A percentile compares a stretch with the other conserved stretches of the same genome.
Conservation (phyloP, 768 basidiomycete genomes). For the Tricholoma flavovirens region DNA sequence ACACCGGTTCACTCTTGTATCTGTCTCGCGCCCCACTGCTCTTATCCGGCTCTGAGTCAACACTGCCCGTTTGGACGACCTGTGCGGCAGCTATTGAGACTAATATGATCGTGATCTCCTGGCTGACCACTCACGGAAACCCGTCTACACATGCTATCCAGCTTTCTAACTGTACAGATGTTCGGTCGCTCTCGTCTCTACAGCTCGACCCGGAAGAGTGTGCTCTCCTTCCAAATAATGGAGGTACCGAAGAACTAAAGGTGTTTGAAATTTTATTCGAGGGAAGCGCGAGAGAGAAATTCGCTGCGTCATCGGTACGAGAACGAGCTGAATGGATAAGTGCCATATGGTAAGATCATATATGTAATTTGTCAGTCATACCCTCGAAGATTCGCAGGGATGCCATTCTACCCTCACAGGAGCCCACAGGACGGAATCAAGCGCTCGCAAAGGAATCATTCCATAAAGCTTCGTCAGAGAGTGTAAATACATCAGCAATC, state of each 20-base stretch:
- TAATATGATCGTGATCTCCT: constrained; percentile 41
- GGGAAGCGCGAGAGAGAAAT: constrained; percentile 46
- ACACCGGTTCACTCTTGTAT: constrained; percentile 41
- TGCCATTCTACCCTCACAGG: constrained; percentile 39
- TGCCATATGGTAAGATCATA: constrained; percentile 55
- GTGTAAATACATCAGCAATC: not conserved
- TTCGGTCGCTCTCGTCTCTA: constrained; percentile 47
- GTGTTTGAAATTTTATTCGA: constrained; percentile 65
- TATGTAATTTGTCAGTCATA: not conserved
- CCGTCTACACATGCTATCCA: constrained; percentile 35
- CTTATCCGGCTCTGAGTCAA: constrained; percentile 13
- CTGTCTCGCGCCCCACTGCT: constrained; percentile 30
- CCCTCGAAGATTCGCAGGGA: constrained; percentile 40
- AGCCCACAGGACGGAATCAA: not conserved
- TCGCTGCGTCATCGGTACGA: constrained; percentile 54
- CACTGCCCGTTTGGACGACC: constrained; percentile 43
- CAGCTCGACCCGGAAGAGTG: constrained; percentile 42
- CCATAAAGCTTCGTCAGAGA: not conserved
- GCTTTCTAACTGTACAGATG: constrained; percentile 51
- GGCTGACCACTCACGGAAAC: constrained; percentile 35
- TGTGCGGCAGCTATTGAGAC: constrained; percentile 34
- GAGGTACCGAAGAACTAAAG: constrained; percentile 37
- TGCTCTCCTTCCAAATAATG: constrained; percentile 31
- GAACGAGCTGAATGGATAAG: constrained; percentile 73
- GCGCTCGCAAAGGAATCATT: not conserved